Evolutionary conservation across 768 basidiomycete genomes (phyloP).

Genomic region (Suillus subaureus): DNA sequence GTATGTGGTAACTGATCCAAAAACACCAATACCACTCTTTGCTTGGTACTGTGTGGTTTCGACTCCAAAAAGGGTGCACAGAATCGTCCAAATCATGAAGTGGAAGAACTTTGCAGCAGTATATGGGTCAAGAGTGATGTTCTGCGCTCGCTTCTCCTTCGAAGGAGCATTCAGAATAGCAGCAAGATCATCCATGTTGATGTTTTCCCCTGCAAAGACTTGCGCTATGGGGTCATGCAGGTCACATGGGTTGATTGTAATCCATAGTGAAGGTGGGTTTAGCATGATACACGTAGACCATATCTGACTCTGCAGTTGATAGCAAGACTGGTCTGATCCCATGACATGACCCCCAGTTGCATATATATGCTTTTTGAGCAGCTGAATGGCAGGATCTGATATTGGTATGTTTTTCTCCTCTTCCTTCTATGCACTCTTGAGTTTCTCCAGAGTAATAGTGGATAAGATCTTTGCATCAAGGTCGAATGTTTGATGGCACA

Average conservation of each 20-base stretch:
- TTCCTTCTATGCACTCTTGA: no score
- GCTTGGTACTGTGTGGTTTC: slow-evolving; percentile 21
- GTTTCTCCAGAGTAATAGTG: no score
- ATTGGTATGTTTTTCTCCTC: no score
- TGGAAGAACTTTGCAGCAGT: slow-evolving; percentile 43
- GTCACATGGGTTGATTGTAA: slow-evolving; percentile 45
- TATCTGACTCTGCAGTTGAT: slow-evolving; percentile 32
- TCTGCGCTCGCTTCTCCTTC: slow-evolving; percentile 22
- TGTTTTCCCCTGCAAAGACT: slow-evolving; percentile 43
- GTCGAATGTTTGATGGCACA: no score
- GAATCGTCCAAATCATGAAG: slow-evolving; percentile 32
- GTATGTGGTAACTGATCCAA: slow-evolving; percentile 36
- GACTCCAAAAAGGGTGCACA: slow-evolving; percentile 35
- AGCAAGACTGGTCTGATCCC: slow-evolving; percentile 37
- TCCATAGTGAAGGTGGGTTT: slow-evolving; percentile 39
- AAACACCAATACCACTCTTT: slow-evolving; percentile 27
- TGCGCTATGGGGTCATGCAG: slow-evolving; percentile 46
- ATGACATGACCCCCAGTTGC: slow-evolving; percentile 18
- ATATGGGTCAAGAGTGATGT: slow-evolving; percentile 40
- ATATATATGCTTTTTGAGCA: no score
- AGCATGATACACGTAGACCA: slow-evolving; percentile 36
- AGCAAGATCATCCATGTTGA: slow-evolving; percentile 40
- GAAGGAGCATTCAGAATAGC: slow-evolving; percentile 24
- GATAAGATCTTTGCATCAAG: no score
- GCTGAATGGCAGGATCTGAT: no score